Evolutionary conservation across 2,329 filamentous ascomycete species (phyloP), one percentile per base, ranked within the genome.

Genomic region (Samsoniella hepiali): DNA sequence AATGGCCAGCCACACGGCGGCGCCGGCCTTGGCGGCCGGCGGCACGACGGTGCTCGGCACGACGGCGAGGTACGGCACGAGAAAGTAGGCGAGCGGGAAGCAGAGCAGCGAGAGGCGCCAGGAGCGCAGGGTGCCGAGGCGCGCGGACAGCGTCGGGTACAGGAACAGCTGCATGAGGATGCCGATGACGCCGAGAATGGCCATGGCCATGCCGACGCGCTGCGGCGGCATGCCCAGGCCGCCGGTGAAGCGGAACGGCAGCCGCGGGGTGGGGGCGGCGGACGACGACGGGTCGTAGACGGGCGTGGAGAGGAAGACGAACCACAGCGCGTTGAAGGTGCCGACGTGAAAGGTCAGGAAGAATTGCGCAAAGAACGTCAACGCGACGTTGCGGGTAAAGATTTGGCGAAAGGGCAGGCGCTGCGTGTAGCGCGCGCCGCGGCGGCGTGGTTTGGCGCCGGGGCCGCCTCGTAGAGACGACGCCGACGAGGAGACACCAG

Each of bases 281-380:
- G 68, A 47, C 22, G 22, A 22, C 22, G 22, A 22, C 0, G 81
- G 78, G 68, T 81, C 75, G 66, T 80, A 85, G 5, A 88, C 86
- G 0, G 89, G 88, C 0, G 89, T 90, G 1, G 90, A 91, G 53
- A 93, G 81, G 74, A 93, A 93, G 58, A 91, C 82, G 65, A 91
- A 90, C 79, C 88, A 91, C 51, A 93, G 83, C 2, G 88, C 84
- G 71, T 91, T 89, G 78, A 92, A 93, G 34, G 89, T 88, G 65
- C 88, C 89, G 69, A 91, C 81, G 74, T 93, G 90, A 67, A 91
- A 84, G 22, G 87, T 84, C 55, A 92, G 82, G 64, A 92, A 81
- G 68, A 88, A 88, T 67, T 90, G 88, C 9, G 84, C 82, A n/a
- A 88, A 67, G 3, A 93, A 72, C 0, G 82, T 85, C 57, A 82